phyloP scores from a whole-genome alignment of 1,139 yeast genomes.

The Debaryomyces subglobosus region DNA sequence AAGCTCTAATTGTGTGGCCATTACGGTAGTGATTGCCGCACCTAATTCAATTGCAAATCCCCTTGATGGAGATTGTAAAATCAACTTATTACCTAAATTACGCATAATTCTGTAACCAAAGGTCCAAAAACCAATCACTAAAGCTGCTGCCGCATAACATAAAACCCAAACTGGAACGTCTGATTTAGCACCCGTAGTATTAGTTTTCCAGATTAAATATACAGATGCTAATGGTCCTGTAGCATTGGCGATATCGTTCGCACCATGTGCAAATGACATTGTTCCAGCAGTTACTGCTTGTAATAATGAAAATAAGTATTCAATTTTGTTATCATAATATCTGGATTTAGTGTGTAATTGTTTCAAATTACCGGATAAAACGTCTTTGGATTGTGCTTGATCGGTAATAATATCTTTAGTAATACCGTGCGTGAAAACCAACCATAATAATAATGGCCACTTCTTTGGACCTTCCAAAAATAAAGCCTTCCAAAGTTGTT shows the following conservation, averaged over 20 bases:
- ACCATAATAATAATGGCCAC: conserved; percentile 57
- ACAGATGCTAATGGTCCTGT: conserved; percentile 76
- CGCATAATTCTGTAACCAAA: conserved; percentile 74
- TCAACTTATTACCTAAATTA: conserved; percentile 73
- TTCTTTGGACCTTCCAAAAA: conserved; percentile 48
- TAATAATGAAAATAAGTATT: conserved; percentile 67
- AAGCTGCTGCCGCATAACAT: conserved; percentile 67
- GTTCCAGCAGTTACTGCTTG: conserved; percentile 79
- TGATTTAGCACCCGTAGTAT: conserved; percentile 49
- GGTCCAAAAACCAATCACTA: conserved; percentile 73
- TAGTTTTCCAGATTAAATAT: conserved; percentile 62
- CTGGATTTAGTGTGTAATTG: conserved; percentile 60
- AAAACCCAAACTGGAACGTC: conserved; percentile 75
- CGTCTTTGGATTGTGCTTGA: conserved; percentile 43
- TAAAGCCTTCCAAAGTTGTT: conserved; percentile 46
- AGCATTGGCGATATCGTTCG: conserved; percentile 80
- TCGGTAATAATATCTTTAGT: conserved; percentile 61
- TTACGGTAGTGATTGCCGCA: conserved; percentile 73
- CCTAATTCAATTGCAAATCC: conserved; percentile 82
- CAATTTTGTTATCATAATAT: conserved; percentile 72
- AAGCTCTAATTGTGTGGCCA: conserved; percentile 73
- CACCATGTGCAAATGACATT: conserved; percentile 83
- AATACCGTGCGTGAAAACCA: conserved; percentile 61
- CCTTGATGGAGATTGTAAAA: conserved; percentile 77
- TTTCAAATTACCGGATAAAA: conserved; percentile 46